Evolutionary conservation across 2,329 filamentous ascomycete species (phyloP).

Genomic region (Pseudohalonectria lignicola): DNA sequence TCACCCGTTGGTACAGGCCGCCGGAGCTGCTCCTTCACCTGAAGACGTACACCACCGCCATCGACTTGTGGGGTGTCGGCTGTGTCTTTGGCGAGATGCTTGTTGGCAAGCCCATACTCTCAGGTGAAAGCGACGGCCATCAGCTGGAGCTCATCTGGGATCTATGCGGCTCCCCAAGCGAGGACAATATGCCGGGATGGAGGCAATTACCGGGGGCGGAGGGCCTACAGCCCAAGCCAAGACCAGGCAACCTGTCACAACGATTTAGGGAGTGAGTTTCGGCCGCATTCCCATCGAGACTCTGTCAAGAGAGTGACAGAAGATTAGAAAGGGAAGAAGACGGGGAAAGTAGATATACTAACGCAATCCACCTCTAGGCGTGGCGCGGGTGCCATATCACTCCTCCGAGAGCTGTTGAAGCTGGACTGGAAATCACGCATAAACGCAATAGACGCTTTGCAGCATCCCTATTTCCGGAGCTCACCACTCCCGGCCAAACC

Average conservation of each 20-base stretch:
- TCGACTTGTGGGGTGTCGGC: slow-evolving; percentile 98
- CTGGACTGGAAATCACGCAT: slow-evolving; percentile 83
- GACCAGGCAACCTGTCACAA: slow-evolving; percentile 55
- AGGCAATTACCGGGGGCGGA: slow-evolving; percentile 72
- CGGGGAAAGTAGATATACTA: too few species aligned
- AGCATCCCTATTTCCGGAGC: slow-evolving; percentile 84
- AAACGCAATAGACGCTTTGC: slow-evolving; percentile 86
- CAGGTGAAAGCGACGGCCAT: slow-evolving; percentile 78
- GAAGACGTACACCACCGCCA: slow-evolving; percentile 88
- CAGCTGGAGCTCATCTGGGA: slow-evolving; percentile 93
- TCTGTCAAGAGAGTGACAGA: too few species aligned
- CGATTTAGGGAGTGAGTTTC: slow-evolving; percentile 59
- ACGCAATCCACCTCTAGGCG: too few species aligned
- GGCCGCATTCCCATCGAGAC: too few species aligned
- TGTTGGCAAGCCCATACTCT: slow-evolving; percentile 80
- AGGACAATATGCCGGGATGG: slow-evolving; percentile 91
- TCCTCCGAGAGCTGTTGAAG: slow-evolving; percentile 72
- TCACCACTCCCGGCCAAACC: slow-evolving; percentile 69
- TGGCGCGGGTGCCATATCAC: slow-evolving; percentile 61
- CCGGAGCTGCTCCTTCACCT: slow-evolving; percentile 85
- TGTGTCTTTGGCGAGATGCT: slow-evolving; percentile 97
- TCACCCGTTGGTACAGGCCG: slow-evolving; percentile 93
- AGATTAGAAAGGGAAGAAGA: too few species aligned
- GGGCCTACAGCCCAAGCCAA: slow-evolving; percentile 50
- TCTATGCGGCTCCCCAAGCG: slow-evolving; percentile 78